Evolutionary conservation across 208 protist genomes (phyloP).

Genomic region (Trypanosomatidae sp.): DNA sequence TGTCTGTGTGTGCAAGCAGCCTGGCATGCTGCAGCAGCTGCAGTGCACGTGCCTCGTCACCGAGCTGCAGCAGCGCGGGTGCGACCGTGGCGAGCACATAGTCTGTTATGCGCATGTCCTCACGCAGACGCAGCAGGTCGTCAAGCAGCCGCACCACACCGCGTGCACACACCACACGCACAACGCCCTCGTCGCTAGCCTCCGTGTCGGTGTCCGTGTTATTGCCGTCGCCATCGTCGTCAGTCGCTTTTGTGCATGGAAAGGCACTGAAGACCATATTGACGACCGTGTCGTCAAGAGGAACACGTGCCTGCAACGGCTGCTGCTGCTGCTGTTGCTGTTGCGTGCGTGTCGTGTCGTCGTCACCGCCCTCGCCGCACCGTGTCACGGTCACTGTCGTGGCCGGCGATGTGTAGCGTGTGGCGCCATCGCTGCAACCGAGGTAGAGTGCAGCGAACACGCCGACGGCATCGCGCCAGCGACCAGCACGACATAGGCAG

Average conservation of each 20-base stretch:
- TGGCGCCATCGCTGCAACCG: too few species aligned
- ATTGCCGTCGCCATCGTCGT: too few species aligned
- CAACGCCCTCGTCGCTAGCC: neutral
- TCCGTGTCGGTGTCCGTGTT: constrained; percentile 4
- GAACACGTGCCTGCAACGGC: constrained; percentile 1
- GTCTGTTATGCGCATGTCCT: constrained; percentile 61
- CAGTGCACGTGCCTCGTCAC: constrained; percentile 28
- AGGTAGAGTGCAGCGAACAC: too few species aligned
- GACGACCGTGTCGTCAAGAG: constrained; percentile 21
- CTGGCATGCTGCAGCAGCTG: constrained; percentile 18
- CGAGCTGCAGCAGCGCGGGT: constrained; percentile 52
- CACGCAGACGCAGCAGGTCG: constrained; percentile 31
- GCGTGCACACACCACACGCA: too few species aligned
- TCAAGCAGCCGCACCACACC: constrained; percentile 33
- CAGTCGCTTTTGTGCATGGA: constrained; percentile 1
- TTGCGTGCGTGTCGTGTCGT: too few species aligned
- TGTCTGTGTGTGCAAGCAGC: neutral
- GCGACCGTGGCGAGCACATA: constrained; percentile 32
- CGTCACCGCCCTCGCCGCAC: too few species aligned
- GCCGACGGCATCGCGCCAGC: too few species aligned
- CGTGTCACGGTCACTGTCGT: too few species aligned
- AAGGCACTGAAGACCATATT: constrained; percentile 55
- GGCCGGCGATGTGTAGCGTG: too few species aligned
- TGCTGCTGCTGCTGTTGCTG: too few species aligned
- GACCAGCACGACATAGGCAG: too few species aligned